Percentiles rank a stretch among this genome's conserved stretches.
Evolutionary conservation across 768 basidiomycete genomes (phyloP).

Genomic region (Mrakia gelida): DNA sequence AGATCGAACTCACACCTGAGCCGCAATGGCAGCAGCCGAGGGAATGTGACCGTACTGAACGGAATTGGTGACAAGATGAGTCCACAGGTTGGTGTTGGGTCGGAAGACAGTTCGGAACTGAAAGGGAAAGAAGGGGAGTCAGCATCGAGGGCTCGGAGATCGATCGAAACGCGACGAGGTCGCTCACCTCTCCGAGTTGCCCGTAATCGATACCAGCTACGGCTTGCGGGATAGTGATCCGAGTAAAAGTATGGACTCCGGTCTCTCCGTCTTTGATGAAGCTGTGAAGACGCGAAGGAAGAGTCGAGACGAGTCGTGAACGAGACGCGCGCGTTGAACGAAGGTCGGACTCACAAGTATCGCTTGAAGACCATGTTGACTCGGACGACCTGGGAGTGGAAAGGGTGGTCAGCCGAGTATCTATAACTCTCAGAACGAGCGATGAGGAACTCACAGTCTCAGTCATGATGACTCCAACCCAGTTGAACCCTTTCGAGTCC

Average conservation of each 20-base stretch:
- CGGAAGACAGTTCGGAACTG: conserved; percentile 32
- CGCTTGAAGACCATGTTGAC: conserved; percentile 17
- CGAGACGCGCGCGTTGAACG: background rate
- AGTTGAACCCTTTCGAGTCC: conserved; percentile 4
- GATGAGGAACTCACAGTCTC: conserved; percentile 4
- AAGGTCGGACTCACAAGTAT: background rate
- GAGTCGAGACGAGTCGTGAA: conserved; percentile 21
- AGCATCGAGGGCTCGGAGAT: too few species aligned
- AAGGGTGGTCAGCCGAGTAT: too few species aligned
- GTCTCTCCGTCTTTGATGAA: conserved; percentile 37
- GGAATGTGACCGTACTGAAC: conserved; percentile 32
- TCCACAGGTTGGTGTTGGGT: conserved; percentile 36
- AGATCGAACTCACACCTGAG: conserved; percentile 6
- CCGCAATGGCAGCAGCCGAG: conserved; percentile 30
- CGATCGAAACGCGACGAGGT: conserved; percentile 27
- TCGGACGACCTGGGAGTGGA: background rate
- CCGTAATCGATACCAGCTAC: background rate
- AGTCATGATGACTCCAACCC: conserved; percentile 32
- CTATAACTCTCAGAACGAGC: background rate
- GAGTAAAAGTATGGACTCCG: conserved; percentile 33
- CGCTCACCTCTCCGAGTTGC: background rate
- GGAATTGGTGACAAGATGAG: conserved; percentile 35
- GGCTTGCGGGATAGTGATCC: conserved; percentile 16
- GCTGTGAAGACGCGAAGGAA: conserved; percentile 33
- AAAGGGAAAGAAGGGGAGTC: too few species aligned